phyloP scores from a whole-genome alignment of 257 asterid genomes.

The Petunia secreta region DNA sequence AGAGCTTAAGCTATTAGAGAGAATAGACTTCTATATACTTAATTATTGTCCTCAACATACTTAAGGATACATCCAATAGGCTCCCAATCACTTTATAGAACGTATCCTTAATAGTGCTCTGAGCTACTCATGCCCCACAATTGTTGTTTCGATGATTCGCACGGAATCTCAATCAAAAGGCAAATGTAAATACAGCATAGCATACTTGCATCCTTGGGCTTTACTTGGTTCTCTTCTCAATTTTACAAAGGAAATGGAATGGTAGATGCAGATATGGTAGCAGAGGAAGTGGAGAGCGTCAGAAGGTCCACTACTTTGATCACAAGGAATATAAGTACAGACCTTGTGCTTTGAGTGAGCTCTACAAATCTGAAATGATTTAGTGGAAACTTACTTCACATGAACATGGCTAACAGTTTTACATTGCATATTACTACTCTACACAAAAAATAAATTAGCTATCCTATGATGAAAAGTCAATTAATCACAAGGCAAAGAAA shows the following conservation, averaged over 20 bases:
- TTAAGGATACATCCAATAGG: too few relatives aligned
- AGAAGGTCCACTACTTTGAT: neutral
- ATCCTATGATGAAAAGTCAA: neutral
- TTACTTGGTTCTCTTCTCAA: neutral
- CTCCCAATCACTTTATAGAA: too few relatives aligned
- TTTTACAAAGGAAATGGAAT: neutral
- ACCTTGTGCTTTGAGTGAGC: neutral
- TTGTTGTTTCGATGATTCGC: neutral
- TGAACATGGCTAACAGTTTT: neutral
- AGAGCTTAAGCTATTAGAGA: too few relatives aligned
- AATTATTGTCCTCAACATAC: too few relatives aligned
- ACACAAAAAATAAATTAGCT: neutral
- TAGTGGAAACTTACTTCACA: neutral
- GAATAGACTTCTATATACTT: too few relatives aligned
- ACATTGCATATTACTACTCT: neutral
- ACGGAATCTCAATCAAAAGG: neutral
- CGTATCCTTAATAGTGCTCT: neutral
- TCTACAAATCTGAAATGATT: neutral
- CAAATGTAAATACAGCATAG: neutral
- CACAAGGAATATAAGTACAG: neutral
- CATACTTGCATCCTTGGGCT: neutral
- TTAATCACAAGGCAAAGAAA: neutral
- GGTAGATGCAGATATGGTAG: neutral
- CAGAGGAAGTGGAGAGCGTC: neutral
- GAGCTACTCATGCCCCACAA: neutral